Percentiles rank a stretch among this genome's conserved stretches.
Conservation (phyloP, 345 rosid species). For the Theobroma cacao region DNA sequence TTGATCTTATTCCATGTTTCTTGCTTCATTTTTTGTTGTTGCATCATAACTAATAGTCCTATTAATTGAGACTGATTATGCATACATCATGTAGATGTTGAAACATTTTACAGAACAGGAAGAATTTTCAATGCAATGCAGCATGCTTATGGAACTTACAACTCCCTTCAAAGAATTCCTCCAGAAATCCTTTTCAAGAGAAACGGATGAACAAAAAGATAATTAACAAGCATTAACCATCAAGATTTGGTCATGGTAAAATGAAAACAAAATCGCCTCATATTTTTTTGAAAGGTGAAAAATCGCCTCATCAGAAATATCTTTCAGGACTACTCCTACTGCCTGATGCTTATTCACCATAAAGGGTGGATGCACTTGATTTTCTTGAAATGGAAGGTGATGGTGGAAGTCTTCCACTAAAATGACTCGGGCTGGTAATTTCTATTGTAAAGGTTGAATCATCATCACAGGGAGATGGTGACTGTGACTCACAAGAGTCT, state of each 20-base stretch:
- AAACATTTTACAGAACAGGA: too few species aligned
- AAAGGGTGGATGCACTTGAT: neutral
- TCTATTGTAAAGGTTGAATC: conserved; percentile 17
- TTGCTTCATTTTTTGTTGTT: too few species aligned
- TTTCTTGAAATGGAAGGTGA: conserved; percentile 23
- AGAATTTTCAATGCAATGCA: neutral
- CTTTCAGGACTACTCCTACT: neutral
- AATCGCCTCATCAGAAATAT: neutral
- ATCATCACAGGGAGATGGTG: conserved; percentile 16
- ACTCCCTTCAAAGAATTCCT: neutral
- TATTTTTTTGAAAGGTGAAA: too few species aligned
- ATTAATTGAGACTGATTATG: too few species aligned
- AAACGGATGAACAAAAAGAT: neutral
- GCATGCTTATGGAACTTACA: neutral
- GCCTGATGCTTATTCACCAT: neutral
- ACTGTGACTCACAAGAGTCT: conserved; percentile 31
- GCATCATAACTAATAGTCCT: too few species aligned
- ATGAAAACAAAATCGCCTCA: neutral
- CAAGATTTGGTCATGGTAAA: neutral
- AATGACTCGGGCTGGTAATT: conserved; percentile 7
- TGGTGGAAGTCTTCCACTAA: conserved; percentile 15
- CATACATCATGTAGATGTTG: neutral
- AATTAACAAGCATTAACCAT: neutral
- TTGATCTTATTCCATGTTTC: too few species aligned
- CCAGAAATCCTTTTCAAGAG: neutral